Evolutionary conservation across 2,329 filamentous ascomycete genomes (phyloP).

Genomic region (Xylariaceae sp.): DNA sequence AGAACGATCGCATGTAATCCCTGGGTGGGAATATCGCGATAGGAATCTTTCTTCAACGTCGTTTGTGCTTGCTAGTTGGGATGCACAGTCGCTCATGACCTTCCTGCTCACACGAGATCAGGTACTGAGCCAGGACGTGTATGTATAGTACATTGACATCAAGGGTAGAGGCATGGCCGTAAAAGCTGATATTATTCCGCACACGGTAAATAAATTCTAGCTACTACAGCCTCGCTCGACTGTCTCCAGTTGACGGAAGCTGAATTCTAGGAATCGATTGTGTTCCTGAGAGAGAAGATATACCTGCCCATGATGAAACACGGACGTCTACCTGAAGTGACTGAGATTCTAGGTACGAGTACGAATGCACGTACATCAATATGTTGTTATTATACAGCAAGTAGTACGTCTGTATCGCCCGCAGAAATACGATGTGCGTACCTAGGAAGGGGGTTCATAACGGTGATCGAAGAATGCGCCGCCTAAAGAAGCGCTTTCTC

Average conservation of each 20-base stretch:
- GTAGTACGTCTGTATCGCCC: too few species aligned
- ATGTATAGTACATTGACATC: neutral
- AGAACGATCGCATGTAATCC: neutral
- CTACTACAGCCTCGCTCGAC: too few species aligned
- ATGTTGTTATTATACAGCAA: neutral
- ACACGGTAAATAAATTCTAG: neutral
- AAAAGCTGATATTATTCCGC: neutral
- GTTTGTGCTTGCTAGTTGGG: neutral
- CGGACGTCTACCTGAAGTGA: neutral
- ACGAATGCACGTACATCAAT: neutral
- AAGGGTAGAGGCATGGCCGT: slow-evolving; percentile 1
- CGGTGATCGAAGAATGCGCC: neutral
- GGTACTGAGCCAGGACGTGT: neutral
- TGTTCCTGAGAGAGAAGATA: neutral
- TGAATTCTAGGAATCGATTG: neutral
- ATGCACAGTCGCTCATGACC: neutral
- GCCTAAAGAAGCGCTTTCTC: slow-evolving; percentile 38
- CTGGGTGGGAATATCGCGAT: neutral
- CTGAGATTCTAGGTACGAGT: neutral
- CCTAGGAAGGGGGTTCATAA: neutral
- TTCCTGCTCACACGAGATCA: neutral
- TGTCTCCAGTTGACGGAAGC: neutral
- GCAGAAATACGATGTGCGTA: neutral
- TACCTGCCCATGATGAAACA: neutral
- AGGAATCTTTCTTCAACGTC: neutral